Evolutionary conservation across 371 early-diverging fungal genomes (phyloP), one percentile per base, ranked within the genome.

Genomic region (Fennellomyces sp.): DNA sequence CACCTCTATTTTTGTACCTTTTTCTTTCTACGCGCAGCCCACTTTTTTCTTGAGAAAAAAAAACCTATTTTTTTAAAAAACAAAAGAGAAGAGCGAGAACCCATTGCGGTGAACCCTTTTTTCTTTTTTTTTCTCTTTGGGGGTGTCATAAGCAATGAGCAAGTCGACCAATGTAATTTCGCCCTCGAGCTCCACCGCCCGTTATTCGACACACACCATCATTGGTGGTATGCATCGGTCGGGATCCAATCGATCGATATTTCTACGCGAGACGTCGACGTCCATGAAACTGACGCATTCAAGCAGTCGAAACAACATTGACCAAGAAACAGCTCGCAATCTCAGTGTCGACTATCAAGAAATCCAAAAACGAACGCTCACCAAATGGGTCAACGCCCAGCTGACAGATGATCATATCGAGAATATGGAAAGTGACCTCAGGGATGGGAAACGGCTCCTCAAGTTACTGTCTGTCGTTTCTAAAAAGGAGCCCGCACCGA

Each of bases 361-460:
- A 55, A 86, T 88, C 10, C 93, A 94, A 70, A 86, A 83, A 56
- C 86, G 87, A 38, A 88, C 92, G 5, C 85, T 94, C 55, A 91
- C 90, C 36, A 88, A 88, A 50, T 94, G 94, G 94, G 84, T 90
- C 63, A 94, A 94, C 66, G 75, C 79, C 54, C 85, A 91, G 68
- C 82, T 94, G 23, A 66, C 75, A n/a, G 60, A 72, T 26, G 72
- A 74, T 53, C 35, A 51, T 51, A 56, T 78, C 42, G 21, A 36
- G 48, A 56, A 71, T 47, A 81, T 85, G 49, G 83, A 85, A 27
- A 74, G 64, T 35, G 89, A 85, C 61, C 78, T 87, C 52, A 71
- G 81, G 54, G 88, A 87, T 62, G 89, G 90, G 33, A 84, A 77
- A 47, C 75, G 70, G 31, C 66, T 90, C 5, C 66, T 90, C 5